Base-by-base conservation (phyloP, 2,329 filamentous ascomycete genomes). In the Trichoderma gracile region DNA sequence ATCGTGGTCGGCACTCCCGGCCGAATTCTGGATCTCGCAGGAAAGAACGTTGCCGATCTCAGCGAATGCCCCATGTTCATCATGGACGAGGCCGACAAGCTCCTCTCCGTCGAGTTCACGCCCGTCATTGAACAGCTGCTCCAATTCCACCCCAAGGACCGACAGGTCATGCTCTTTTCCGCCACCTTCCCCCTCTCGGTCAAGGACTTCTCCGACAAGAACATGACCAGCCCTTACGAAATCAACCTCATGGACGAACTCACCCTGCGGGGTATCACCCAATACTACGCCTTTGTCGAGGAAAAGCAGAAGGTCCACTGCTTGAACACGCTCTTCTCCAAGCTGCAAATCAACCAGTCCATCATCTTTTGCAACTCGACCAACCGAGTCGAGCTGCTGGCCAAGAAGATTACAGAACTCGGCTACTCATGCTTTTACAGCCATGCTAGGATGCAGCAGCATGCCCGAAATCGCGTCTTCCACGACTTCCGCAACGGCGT, bases 341-440 rank as follows among this genome's bases (percentile, higher is more conserved):
- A 97, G 79, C 87, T 99, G 17, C 94, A 99, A 79, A 99, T 99
- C 81, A 99, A 99, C 80, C 95, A 99, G 82, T 99, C 96, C 68
- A 99, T 99, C 81, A 99, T 99, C 76, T 99, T 99, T 82, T 99
- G 95, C 81, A 99, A 99, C 80, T 99, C 95, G 46, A 99, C 95
- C 61, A 98, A 98, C 78, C 92, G 95, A 69, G 95, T 99, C 67
- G 95, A 99, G 79, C 84, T 99, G 60, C 86, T 99, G 27, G 95
- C 95, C 57, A 99, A 99, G 84, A 99, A 99, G 79, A 99, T 99
- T 74, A 99, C 96, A 54, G 96, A 99, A 78, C 87, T 99, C 69
- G 95, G 95, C 69, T 99, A 99, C 80, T 99, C 95, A 1, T 99
- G 95, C 81, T 99, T 98, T 81, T 99, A 99, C 81, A 98, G 94